Evolutionary conservation across 139 green algal genomes (phyloP).

Genomic region (Desmodesmus armatus): DNA sequence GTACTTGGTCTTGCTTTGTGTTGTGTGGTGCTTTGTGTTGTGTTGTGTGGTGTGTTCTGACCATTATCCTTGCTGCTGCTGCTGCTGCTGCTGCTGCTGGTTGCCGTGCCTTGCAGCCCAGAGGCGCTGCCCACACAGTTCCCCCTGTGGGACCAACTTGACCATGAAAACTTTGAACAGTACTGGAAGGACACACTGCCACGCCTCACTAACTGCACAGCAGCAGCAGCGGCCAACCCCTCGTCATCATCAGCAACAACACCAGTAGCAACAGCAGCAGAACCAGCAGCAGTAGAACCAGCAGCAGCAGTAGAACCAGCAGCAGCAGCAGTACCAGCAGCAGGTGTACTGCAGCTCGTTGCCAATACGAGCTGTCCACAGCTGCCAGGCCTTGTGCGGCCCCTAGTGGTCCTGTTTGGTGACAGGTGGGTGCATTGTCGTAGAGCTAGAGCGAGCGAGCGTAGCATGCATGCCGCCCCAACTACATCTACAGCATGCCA

Average conservation of each 20-base stretch:
- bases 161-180: no score
- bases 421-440: slow-evolving; percentile 45
- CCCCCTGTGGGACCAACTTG: no score
- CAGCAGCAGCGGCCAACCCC: neutral
- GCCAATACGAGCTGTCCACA: slow-evolving; percentile 34
- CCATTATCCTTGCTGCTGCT: slow-evolving; percentile 9
- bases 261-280: neutral
- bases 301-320: neutral
- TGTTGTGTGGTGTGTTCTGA: no score
- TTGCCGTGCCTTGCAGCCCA: neutral
- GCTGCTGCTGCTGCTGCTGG: slow-evolving; percentile 28
- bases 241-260: neutral
- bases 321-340: neutral
- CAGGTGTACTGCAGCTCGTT: neutral
- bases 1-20: no score
- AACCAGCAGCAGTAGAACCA: neutral
- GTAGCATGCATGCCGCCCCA: neutral
- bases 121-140: no score
- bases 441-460: no score
- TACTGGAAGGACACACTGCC: no score
- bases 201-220: neutral
- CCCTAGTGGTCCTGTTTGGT: slow-evolving; percentile 41
- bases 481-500: neutral
- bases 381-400: slow-evolving; percentile 14
- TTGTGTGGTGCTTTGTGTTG: no score